phyloP scores from a whole-genome alignment of 2,329 filamentous ascomycete genomes.

The Nemania sp. region DNA sequence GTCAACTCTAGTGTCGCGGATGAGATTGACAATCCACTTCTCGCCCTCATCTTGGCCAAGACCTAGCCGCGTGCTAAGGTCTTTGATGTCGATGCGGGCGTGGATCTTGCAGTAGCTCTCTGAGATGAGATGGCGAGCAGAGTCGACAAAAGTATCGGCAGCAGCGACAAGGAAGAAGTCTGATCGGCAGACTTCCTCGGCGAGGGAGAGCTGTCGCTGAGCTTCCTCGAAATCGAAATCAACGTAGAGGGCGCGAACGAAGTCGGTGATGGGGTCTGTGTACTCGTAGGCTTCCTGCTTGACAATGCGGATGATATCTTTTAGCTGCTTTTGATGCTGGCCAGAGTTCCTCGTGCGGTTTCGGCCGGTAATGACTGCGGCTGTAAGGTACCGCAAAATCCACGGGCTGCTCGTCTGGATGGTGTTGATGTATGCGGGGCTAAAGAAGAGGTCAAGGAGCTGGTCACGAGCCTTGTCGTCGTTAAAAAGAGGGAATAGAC shows the following conservation, averaged over 20 bases:
- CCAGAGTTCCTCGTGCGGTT: conserved; percentile 83
- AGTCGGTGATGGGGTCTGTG: conserved; percentile 93
- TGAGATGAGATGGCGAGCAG: conserved; percentile 94
- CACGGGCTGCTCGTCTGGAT: conserved; percentile 98
- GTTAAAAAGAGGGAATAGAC: conserved; percentile 99
- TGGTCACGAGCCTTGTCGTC: conserved; percentile 89
- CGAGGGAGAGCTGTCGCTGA: conserved; percentile 85
- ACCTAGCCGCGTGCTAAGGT: conserved; percentile 90
- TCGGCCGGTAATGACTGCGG: conserved; percentile 94
- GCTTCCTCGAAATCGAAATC: conserved; percentile 98
- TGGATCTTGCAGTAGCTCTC: conserved; percentile 99
- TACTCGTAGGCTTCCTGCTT: conserved; percentile 99
- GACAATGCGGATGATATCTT: conserved; percentile 95
- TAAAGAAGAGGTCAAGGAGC: conserved; percentile 97
- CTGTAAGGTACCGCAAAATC: conserved; percentile 93
- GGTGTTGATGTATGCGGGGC: conserved; percentile 97
- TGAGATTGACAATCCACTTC: conserved; percentile 99
- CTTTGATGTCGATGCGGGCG: conserved; percentile 97
- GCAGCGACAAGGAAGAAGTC: conserved; percentile 95
- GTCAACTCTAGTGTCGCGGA: conserved; percentile 95
- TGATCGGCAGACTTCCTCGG: conserved; percentile 88
- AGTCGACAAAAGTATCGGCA: conserved; percentile 90
- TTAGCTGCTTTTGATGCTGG: conserved; percentile 96
- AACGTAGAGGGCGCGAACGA: conserved; percentile 95
- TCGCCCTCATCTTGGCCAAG: conserved; percentile 95